Conservation (phyloP, 106 monocot genomes). For the Chionographis japonica region DNA sequence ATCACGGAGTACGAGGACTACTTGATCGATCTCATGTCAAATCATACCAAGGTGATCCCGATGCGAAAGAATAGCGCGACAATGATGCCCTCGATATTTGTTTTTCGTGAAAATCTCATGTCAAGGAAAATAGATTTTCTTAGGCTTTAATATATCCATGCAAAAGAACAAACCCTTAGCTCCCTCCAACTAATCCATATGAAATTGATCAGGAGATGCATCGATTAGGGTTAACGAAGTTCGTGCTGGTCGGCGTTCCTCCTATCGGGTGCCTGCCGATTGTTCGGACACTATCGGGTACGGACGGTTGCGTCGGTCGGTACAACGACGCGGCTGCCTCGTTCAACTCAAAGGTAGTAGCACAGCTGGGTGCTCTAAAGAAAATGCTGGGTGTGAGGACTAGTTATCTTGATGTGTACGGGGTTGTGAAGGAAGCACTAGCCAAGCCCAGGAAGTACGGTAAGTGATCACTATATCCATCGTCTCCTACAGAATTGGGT, state of each 20-base stretch:
- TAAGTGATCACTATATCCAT: not conserved
- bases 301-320: constrained; percentile 11
- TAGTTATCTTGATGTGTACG: constrained; percentile 21
- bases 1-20: constrained; percentile 25
- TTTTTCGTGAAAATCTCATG: no score
- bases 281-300: constrained; percentile 13
- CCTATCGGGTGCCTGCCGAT: constrained; percentile 48
- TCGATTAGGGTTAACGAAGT: constrained; percentile 19
- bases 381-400: constrained; percentile 17
- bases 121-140: no score
- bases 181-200: no score
- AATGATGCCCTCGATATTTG: no score
- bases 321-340: constrained; percentile 29
- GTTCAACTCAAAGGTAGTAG: constrained; percentile 38
- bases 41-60: constrained; percentile 45
- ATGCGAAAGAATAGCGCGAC: no score
- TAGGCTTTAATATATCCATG: no score
- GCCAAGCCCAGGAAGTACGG: constrained; percentile 29
- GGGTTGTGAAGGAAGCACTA: constrained; percentile 11
- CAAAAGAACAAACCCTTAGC: no score
- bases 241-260: constrained; percentile 32
- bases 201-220: constrained; percentile 43
- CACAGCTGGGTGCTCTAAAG: constrained; percentile 7
- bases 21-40: constrained; percentile 20
- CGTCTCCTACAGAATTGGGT: no score